These are phyloP conservation scores for Hansenula anomala DNA, from an alignment of 1,139 yeast genomes.

Conservation along the genomic window DNA sequence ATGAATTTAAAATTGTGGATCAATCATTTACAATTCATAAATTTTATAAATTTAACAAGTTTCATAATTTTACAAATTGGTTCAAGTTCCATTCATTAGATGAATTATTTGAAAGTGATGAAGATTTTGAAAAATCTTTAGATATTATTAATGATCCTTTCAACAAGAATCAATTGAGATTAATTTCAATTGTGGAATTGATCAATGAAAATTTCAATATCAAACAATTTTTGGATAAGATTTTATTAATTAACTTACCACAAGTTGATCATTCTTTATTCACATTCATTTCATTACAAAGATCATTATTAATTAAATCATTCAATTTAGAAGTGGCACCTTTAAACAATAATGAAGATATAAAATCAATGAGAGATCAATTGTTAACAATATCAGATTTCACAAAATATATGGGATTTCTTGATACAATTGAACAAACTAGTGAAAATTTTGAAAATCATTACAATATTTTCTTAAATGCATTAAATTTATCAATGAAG, in stretches of 20 bases:
- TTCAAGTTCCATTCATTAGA: slow-evolving; percentile 9
- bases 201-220: slow-evolving; percentile 5
- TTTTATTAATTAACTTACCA: slow-evolving; percentile 2
- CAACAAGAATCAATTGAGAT: slow-evolving; percentile 2
- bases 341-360: background rate
- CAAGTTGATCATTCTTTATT: slow-evolving; percentile 6
- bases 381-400: background rate
- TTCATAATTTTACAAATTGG: slow-evolving; percentile 18
- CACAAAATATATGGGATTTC: background rate
- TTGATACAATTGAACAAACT: background rate
- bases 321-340: slow-evolving; percentile 2
- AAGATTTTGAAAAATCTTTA: slow-evolving; percentile 11
- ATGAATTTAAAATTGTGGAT: slow-evolving; percentile 15
- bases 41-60: slow-evolving; percentile 11
- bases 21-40: slow-evolving; percentile 17
- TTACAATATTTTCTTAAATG: slow-evolving; percentile 11
- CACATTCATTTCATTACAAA: slow-evolving; percentile 5
- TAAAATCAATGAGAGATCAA: background rate
- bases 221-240: slow-evolving; percentile 6
- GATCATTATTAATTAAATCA: background rate
- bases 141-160: slow-evolving; percentile 4
- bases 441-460: slow-evolving; percentile 2
- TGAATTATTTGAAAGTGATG: slow-evolving; percentile 16
- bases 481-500: slow-evolving; percentile 10
- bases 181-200: slow-evolving; percentile 4